Evolutionary conservation across 2,329 filamentous ascomycete species (phyloP), one percentile per base, ranked within the genome.

Genomic region (Aspergillus sp.): DNA sequence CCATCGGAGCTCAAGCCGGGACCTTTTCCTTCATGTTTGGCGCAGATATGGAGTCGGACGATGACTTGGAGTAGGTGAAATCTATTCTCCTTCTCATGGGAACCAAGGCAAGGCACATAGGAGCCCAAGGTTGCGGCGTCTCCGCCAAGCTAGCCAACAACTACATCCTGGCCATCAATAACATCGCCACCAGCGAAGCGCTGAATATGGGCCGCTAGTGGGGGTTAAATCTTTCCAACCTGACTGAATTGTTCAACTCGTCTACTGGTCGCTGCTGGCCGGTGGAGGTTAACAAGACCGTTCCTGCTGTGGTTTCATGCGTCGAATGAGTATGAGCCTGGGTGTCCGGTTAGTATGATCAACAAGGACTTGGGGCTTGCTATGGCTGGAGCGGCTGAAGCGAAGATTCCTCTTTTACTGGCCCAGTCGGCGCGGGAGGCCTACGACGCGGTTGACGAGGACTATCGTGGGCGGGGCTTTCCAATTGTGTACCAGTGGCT

Each of bases 1-100:
- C 96, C 0, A 89, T 97, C 5, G 93, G 91, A 35, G 93, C 93
- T 8, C 76, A 82, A 5, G 89, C 89, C 9, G 93, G 86, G 29
- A 90, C 89, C 0, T 74, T 98, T 45, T 95, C 90, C 0, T 98
- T 98, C 66, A 97, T 98, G 93, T 82, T 97, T 44, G 93, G 93
- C 36, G 78, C 84, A 6, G 74, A 82, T 0, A 59, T 60, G 6
- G 52, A 62, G 27, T 47, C 57, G 3, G 59, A 49, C 1, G 70
- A 77, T 4, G 65, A 87, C 0, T 73, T 93, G 1, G 69, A 81
- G 1, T 77, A 80, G 8, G 75, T 87, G 8, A 84, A 84, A 45
- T 76, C 82, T 0, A 75, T 90, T 1, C 75, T 98, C 5, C 74
- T 83, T 13, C 75, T 82, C 48, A 96, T 98, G 90, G 93, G 93